A percentile compares a stretch with the other conserved stretches of the same genome.
Conservation (phyloP, 116 monocot genomes). For the Phalaenopsis hybrid region DNA sequence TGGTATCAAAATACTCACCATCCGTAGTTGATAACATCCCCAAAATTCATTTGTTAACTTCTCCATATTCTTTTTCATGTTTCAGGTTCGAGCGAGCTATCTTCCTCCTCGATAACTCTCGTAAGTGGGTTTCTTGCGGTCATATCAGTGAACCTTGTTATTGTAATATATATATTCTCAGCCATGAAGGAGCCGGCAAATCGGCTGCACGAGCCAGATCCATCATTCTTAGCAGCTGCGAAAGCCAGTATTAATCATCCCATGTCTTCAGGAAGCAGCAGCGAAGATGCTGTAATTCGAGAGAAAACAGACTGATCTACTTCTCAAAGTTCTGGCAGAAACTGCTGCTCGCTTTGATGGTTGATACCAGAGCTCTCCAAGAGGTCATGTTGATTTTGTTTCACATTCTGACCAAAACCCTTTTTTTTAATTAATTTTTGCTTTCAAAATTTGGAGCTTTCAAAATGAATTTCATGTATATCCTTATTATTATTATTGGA, state of each 20-base stretch:
- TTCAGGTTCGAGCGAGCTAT: slow-evolving; percentile 60
- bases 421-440: too few relatives aligned
- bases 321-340: background rate
- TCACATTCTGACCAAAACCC: too few relatives aligned
- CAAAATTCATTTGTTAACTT: background rate
- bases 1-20: background rate
- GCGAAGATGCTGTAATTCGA: slow-evolving; percentile 13
- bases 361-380: background rate
- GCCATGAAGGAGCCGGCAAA: slow-evolving; percentile 58
- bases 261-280: slow-evolving; percentile 8
- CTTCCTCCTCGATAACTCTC: slow-evolving; percentile 59
- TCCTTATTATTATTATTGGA: too few relatives aligned
- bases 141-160: slow-evolving; percentile 75
- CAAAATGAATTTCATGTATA: too few relatives aligned
- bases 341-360: background rate
- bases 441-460: too few relatives aligned
- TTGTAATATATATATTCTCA: slow-evolving; percentile 60
- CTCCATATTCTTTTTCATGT: background rate
- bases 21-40: background rate
- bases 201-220: slow-evolving; percentile 59
- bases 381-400: too few relatives aligned
- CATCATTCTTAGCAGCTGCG: slow-evolving; percentile 70
- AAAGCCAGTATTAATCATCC: slow-evolving; percentile 64
- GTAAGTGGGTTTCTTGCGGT: slow-evolving; percentile 82
- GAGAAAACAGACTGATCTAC: slow-evolving; percentile 37